These are phyloP conservation scores for Puccinia coronata DNA, from an alignment of 1,284 basidiomycete species.

Conservation along the genomic window DNA sequence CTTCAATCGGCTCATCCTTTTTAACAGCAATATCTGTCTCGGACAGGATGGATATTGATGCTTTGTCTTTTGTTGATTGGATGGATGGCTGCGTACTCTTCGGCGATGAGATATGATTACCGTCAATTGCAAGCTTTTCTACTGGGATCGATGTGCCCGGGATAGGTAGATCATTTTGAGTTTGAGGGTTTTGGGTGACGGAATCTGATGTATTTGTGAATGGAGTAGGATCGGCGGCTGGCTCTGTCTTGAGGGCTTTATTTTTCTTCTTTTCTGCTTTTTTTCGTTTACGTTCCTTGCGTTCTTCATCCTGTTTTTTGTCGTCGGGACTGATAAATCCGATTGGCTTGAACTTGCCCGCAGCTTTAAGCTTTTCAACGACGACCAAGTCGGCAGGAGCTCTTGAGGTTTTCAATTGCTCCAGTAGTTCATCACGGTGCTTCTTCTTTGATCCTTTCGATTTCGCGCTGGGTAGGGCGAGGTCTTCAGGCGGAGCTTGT, in stretches of 20 bases:
- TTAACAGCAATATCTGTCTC: background rate
- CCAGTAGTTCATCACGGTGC: conserved; percentile 46
- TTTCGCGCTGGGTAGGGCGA: background rate
- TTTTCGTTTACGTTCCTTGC: conserved; percentile 44
- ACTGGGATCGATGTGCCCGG: background rate
- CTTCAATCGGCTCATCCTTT: conserved; percentile 3
- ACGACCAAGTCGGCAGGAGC: conserved; percentile 32
- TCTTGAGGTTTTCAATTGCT: conserved; percentile 21
- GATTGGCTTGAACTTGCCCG: conserved; percentile 50
- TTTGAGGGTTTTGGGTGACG: background rate
- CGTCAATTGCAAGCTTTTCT: background rate
- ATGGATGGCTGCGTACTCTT: background rate
- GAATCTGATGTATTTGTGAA: background rate
- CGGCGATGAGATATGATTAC: background rate
- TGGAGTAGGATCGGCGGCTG: background rate
- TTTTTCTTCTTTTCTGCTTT: conserved; percentile 46
- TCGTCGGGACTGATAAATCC: conserved; percentile 7
- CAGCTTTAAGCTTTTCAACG: conserved; percentile 48
- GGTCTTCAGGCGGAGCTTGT: background rate
- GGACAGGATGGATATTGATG: background rate
- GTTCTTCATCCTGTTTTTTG: conserved; percentile 33
- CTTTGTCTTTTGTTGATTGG: background rate
- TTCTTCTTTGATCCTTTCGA: conserved; percentile 1
- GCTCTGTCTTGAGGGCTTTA: conserved; percentile 33
- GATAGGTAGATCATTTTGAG: background rate